These are phyloP conservation scores for Buddleja alternifolia DNA, from an alignment of 257 asterid species.

Conservation along the genomic window DNA sequence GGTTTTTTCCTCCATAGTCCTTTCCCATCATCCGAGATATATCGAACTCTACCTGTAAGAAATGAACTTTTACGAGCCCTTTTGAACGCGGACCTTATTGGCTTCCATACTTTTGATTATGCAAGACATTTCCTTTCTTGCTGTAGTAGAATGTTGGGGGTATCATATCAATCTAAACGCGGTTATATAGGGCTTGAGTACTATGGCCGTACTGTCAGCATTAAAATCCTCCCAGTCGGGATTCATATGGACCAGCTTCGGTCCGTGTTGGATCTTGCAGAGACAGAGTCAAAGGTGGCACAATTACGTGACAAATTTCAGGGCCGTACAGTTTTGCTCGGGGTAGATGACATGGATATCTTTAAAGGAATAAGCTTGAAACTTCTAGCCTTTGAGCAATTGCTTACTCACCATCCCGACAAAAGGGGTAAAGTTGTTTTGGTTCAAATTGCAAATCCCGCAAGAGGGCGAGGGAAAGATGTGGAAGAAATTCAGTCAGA, in stretches of 20 bases:
- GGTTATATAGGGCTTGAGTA: conserved; percentile 85
- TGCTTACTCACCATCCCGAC: conserved; percentile 65
- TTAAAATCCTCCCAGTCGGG: conserved; percentile 84
- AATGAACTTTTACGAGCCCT: conserved; percentile 75
- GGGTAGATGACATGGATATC: conserved; percentile 55
- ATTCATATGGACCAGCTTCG: conserved; percentile 78
- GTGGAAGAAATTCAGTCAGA: conserved; percentile 74
- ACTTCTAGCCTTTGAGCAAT: conserved; percentile 76
- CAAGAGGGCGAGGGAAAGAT: conserved; percentile 88
- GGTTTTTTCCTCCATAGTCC: conserved; percentile 71
- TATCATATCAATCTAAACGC: conserved; percentile 79
- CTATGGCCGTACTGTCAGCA: conserved; percentile 85
- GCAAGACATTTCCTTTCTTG: conserved; percentile 87
- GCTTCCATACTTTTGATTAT: conserved; percentile 83
- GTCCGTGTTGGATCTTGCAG: conserved; percentile 65
- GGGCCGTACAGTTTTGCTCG: conserved; percentile 46
- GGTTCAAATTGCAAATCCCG: conserved; percentile 86
- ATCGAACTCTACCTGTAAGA: conserved; percentile 81
- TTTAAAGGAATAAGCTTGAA: conserved; percentile 85
- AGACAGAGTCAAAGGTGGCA: conserved; percentile 67
- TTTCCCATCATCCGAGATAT: conserved; percentile 51
- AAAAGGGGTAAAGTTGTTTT: conserved; percentile 68
- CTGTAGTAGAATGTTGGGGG: conserved; percentile 85
- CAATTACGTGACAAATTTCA: conserved; percentile 54
- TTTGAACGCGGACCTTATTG: conserved; percentile 79